A percentile compares a stretch with the other conserved stretches of the same genome.
phyloP scores from a whole-genome alignment of 495 filamentous ascomycete genomes.

The Pyrenula aspistea region DNA sequence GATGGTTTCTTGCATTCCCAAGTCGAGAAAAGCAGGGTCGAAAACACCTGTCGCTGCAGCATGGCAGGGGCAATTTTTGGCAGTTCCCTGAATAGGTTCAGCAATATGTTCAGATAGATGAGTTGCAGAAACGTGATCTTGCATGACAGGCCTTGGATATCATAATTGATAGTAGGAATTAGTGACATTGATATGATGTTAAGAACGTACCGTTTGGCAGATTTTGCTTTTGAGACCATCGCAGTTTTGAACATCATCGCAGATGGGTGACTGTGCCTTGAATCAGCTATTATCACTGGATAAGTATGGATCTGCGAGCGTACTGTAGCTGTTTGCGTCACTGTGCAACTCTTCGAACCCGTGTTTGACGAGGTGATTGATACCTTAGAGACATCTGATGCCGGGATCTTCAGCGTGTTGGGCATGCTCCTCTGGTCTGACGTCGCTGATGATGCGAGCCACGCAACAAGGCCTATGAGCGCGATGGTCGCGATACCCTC shows the following conservation, averaged over 20 bases:
- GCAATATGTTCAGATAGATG: neutral
- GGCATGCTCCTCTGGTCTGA: neutral
- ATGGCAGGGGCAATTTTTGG: neutral
- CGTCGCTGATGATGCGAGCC: neutral
- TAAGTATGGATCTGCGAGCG: neutral
- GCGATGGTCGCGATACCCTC: neutral
- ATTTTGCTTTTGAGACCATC: neutral
- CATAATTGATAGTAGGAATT: neutral
- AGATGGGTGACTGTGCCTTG: neutral
- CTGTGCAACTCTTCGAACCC: neutral
- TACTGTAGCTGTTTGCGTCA: neutral
- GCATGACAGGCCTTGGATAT: neutral
- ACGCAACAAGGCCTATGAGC: neutral
- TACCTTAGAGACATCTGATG: neutral
- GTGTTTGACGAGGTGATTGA: neutral
- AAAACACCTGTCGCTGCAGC: neutral
- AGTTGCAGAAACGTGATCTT: neutral
- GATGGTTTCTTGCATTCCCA: neutral
- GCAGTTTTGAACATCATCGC: neutral
- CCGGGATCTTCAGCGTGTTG: neutral
- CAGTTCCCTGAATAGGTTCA: neutral
- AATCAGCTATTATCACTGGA: neutral
- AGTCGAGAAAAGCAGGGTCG: neutral
- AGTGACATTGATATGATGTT: neutral
- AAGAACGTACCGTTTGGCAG: neutral